Base-by-base conservation (phyloP, 139 green algal genomes). In the Chara braunii region DNA sequence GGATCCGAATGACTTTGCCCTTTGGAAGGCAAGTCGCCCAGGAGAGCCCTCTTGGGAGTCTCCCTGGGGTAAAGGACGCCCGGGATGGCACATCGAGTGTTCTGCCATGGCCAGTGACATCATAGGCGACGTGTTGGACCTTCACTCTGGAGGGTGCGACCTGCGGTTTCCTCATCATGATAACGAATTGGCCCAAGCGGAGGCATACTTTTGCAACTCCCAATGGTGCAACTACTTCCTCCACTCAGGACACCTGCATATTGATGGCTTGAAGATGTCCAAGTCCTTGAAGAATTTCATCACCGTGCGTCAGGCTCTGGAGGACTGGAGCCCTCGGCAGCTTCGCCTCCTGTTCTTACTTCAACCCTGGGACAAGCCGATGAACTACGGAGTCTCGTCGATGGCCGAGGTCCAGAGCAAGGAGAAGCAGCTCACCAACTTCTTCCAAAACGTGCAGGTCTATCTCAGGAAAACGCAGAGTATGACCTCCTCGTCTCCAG, bases 211-310 rank as follows among this genome's bases (percentile, higher is more conserved):
- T 76, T 58, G 70, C 57, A 51, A 48, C 55, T 70, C 51, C 67
- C 90, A 97, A 83, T 97, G 90, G 92, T 88, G 95, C 36, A 95
- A 96, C 83, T 97, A 97, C 83, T 98, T 96, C 63, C 64, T 98
- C 56, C 94, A 98, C 80, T 81, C 78, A 5, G 93, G 93, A 0
- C 93, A 97, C 74, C 79, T 99, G 32, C 78, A 87, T 67, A 98
- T 99, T 60, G 85, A 96, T 67, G 93, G 93, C 2, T 85, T 95
- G 18, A 99, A 99, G 75, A 99, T 99, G 93, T 89, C 74, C 58
- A 99, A 99, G 80, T 88, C 77, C 2, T 82, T 99, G n/a, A 99
- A 99, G 65, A 99, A 99, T 84, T 99, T 99, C 73, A 84, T 97
- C 67, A 97, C 88, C 55, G 97, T 99, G 75, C 48, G 37, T 24